Evolutionary conservation across 1,284 basidiomycete species (phyloP).

Genomic region (Trametes sp.): DNA sequence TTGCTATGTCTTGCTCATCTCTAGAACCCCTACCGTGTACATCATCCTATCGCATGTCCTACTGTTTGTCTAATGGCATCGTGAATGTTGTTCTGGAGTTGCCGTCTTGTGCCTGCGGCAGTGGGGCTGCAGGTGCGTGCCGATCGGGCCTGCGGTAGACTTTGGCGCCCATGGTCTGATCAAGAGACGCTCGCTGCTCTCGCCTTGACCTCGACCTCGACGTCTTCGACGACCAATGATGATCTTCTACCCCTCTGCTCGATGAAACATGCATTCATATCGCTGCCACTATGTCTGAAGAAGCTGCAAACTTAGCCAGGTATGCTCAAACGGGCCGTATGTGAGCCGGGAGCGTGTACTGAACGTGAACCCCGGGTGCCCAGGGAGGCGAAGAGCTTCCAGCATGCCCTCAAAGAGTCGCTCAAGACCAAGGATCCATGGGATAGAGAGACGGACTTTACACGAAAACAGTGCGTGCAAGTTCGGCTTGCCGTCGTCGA

Average conservation of each 20-base stretch:
- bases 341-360: constrained; percentile 7
- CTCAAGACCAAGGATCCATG: constrained; percentile 79
- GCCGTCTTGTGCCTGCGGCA: not conserved
- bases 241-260: constrained; percentile 10
- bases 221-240: constrained; percentile 11
- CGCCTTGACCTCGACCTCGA: constrained; percentile 12
- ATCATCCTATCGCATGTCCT: constrained; percentile 40
- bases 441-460: constrained; percentile 85
- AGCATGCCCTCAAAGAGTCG: constrained; percentile 73
- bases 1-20: constrained; percentile 5
- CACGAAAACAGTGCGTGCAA: constrained; percentile 77
- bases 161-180: constrained; percentile 55
- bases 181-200: constrained; percentile 1
- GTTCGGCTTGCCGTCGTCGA: not conserved
- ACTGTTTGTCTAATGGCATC: not conserved
- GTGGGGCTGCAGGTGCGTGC: too few species aligned
- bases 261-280: constrained; percentile 18
- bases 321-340: constrained; percentile 21
- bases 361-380: not conserved
- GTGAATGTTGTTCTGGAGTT: not conserved
- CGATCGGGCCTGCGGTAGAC: not conserved
- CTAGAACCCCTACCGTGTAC: constrained; percentile 2
- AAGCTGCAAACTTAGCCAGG: constrained; percentile 37
- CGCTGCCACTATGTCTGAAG: constrained; percentile 36
- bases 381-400: constrained; percentile 76